Evolutionary conservation across 2,329 filamentous ascomycete genomes (phyloP).

Genomic region (Microsporum ferrugineum): DNA sequence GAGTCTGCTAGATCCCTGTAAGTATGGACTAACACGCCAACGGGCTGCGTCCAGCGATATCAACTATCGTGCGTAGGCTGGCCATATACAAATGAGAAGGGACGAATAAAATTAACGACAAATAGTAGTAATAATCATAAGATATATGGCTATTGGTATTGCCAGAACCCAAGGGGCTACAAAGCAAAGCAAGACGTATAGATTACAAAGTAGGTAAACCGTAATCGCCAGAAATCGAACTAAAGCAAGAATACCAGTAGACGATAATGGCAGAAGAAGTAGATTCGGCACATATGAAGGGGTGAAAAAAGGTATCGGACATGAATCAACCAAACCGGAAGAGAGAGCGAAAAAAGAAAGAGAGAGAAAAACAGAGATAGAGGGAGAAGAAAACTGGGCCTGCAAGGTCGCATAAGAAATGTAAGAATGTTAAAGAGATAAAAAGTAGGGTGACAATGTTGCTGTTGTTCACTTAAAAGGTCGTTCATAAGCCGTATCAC

Average conservation of each 20-base stretch:
- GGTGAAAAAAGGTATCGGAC: neutral
- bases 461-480: slow-evolving; percentile 16
- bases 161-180: neutral
- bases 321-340: neutral
- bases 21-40: too few relatives aligned
- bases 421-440: neutral
- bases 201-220: slow-evolving; percentile 1
- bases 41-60: neutral
- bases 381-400: neutral
- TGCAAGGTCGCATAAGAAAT: neutral
- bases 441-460: neutral
- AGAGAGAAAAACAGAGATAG: too few relatives aligned
- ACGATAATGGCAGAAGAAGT: neutral
- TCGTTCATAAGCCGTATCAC: slow-evolving; percentile 23
- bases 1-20: neutral
- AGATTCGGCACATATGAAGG: neutral
- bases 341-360: neutral
- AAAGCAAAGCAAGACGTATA: neutral
- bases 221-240: neutral
- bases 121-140: neutral
- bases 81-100: neutral
- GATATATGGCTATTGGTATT: neutral
- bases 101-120: neutral
- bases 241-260: neutral
- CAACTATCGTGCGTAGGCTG: neutral